A percentile compares a stretch with the other conserved stretches of the same genome.
Conservation (phyloP, 768 basidiomycete species). For the Ephemerocybe angulata region DNA sequence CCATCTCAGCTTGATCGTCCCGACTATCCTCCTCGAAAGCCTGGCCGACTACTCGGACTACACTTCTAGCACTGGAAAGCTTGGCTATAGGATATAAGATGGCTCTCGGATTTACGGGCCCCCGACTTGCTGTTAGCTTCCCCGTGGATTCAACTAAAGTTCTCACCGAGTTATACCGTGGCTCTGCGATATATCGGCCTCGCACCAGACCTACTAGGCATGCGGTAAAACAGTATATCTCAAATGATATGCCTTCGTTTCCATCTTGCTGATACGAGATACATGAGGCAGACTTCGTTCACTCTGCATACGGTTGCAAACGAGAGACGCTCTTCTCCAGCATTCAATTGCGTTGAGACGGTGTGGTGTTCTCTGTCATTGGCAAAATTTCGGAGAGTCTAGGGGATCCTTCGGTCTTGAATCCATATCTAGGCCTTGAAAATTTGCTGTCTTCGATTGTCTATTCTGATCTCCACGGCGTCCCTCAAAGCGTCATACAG, state of each 20-base stretch:
- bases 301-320: not conserved
- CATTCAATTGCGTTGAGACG: not conserved
- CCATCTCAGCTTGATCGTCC: not conserved
- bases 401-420: not conserved
- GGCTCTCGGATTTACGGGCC: too few relatives aligned
- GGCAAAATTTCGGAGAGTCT: constrained; percentile 11
- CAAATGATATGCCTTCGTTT: too few relatives aligned
- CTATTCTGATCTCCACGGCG: not conserved
- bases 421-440: not conserved
- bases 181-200: too few relatives aligned
- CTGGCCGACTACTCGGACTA: not conserved
- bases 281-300: not conserved
- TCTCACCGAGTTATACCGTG: too few relatives aligned
- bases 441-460: not conserved
- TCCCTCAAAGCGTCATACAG: too few relatives aligned
- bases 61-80: not conserved
- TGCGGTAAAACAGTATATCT: too few relatives aligned
- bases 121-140: too few relatives aligned
- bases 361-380: constrained; percentile 1
- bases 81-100: too few relatives aligned
- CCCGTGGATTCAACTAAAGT: too few relatives aligned
- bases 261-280: too few relatives aligned
- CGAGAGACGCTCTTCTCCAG: not conserved
- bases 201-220: too few relatives aligned
- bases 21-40: not conserved